These are phyloP conservation scores for Backusella mclennaniae DNA, from an alignment of 192 early-diverging fungal species.

Conservation along the genomic window DNA sequence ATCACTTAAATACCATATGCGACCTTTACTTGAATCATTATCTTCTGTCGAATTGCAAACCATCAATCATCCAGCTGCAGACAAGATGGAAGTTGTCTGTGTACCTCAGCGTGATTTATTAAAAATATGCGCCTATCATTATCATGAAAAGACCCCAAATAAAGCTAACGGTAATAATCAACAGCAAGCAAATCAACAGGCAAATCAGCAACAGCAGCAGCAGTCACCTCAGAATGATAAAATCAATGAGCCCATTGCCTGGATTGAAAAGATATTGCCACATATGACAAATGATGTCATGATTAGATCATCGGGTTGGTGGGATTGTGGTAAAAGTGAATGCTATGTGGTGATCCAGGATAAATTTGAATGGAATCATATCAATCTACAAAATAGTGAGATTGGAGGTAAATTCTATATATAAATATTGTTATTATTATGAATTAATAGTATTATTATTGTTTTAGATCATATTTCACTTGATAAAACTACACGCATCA, in stretches of 20 bases:
- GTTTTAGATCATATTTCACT: slow-evolving; percentile 34
- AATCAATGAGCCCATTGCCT: slow-evolving; percentile 18
- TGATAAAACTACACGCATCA: slow-evolving; percentile 26
- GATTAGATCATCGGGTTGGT: slow-evolving; percentile 33
- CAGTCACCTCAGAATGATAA: not conserved
- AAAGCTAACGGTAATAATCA: not conserved
- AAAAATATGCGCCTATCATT: slow-evolving; percentile 23
- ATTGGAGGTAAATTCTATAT: slow-evolving; percentile 11
- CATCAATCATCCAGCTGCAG: slow-evolving; percentile 27
- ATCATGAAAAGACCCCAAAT: not conserved
- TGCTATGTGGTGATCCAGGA: slow-evolving; percentile 38
- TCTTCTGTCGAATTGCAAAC: slow-evolving; percentile 10
- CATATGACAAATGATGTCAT: slow-evolving; percentile 29
- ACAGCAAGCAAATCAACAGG: not conserved
- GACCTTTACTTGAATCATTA: slow-evolving; percentile 25
- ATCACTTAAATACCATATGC: slow-evolving; percentile 17
- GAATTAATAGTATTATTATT: not conserved
- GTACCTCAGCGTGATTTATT: slow-evolving; percentile 31
- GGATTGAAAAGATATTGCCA: slow-evolving; percentile 22
- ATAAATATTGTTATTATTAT: too few species aligned
- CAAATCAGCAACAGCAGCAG: not conserved
- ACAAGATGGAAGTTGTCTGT: slow-evolving; percentile 37
- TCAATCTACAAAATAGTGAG: slow-evolving; percentile 14
- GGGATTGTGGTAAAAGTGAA: slow-evolving; percentile 28
- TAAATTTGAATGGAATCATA: slow-evolving; percentile 22